Evolutionary conservation across 1,284 basidiomycete species (phyloP).

Genomic region (Trichosporon ovoides): DNA sequence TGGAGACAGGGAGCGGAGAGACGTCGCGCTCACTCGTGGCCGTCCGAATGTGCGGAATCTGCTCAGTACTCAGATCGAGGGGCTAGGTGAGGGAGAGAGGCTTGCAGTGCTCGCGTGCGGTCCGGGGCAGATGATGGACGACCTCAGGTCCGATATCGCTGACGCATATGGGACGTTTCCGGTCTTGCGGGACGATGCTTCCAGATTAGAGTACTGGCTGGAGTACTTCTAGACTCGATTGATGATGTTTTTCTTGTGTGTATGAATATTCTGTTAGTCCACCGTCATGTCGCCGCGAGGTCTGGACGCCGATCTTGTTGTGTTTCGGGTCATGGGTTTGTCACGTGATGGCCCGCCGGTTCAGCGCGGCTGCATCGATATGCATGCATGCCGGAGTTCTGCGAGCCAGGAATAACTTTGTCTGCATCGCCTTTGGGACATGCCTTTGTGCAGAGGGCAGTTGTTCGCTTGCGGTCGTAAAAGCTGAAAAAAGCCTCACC

Average conservation of each 20-base stretch:
- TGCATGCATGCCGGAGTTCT: too few relatives aligned
- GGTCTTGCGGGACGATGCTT: slow-evolving; percentile 16
- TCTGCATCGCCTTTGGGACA: too few relatives aligned
- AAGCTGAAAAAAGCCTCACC: too few relatives aligned
- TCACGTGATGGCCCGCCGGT: too few relatives aligned
- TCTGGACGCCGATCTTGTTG: too few relatives aligned
- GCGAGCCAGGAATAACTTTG: too few relatives aligned
- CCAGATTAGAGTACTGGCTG: slow-evolving; percentile 26
- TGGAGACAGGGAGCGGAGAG: neutral
- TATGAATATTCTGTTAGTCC: too few relatives aligned
- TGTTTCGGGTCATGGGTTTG: too few relatives aligned
- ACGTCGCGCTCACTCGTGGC: slow-evolving; percentile 12
- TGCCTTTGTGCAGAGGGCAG: too few relatives aligned
- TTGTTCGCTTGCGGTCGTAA: too few relatives aligned
- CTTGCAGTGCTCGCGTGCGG: slow-evolving; percentile 33
- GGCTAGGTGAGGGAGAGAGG: slow-evolving; percentile 16
- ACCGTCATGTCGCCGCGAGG: too few relatives aligned
- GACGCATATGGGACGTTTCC: slow-evolving; percentile 19
- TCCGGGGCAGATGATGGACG: slow-evolving; percentile 35
- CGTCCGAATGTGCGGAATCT: slow-evolving; percentile 25
- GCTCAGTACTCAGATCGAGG: slow-evolving; percentile 9
- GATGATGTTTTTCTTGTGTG: neutral
- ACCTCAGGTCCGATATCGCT: slow-evolving; percentile 22
- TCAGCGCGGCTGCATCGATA: too few relatives aligned
- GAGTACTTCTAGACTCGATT: slow-evolving; percentile 23